phyloP scores from a whole-genome alignment of 2,329 filamentous ascomycete genomes.

The Xylariaceae sp. region DNA sequence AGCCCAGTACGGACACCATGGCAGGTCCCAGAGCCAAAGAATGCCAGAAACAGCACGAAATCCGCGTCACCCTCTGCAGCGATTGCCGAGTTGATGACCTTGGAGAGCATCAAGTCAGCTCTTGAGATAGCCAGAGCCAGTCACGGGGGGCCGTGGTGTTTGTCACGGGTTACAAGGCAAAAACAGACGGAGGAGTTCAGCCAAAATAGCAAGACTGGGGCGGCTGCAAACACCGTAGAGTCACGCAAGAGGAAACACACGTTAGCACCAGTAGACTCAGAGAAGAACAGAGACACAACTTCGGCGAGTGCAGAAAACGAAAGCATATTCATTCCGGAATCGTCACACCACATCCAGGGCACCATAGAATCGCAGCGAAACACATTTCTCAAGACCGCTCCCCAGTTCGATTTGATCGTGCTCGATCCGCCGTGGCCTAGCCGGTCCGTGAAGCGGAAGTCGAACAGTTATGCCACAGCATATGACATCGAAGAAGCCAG shows the following conservation, averaged over 20 bases:
- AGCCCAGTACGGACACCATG: conserved; percentile 52
- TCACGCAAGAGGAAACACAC: conserved; percentile 27
- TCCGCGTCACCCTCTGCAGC: conserved; percentile 50
- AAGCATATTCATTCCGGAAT: conserved; percentile 51
- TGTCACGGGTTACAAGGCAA: conserved; percentile 45
- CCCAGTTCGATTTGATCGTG: conserved; percentile 69
- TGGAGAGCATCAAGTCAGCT: conserved; percentile 52
- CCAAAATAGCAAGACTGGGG: background rate
- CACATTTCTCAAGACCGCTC: conserved; percentile 50
- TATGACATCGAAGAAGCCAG: conserved; percentile 53
- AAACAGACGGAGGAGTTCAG: conserved; percentile 7
- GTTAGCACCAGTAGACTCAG: background rate
- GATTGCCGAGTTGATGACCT: conserved; percentile 60
- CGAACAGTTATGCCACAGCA: conserved; percentile 55
- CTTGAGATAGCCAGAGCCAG: conserved; percentile 45
- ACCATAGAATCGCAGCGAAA: conserved; percentile 50
- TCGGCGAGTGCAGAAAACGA: conserved; percentile 13
- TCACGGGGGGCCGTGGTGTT: conserved; percentile 52
- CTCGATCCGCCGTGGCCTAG: conserved; percentile 86
- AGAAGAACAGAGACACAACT: conserved; percentile 3
- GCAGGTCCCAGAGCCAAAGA: conserved; percentile 60
- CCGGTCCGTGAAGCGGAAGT: conserved; percentile 70
- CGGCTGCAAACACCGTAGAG: background rate
- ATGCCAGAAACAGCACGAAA: conserved; percentile 42
- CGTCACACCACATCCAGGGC: conserved; percentile 55